Evolutionary conservation across 805 yeast genomes (phyloP).

Genomic region (Candida germanica): DNA sequence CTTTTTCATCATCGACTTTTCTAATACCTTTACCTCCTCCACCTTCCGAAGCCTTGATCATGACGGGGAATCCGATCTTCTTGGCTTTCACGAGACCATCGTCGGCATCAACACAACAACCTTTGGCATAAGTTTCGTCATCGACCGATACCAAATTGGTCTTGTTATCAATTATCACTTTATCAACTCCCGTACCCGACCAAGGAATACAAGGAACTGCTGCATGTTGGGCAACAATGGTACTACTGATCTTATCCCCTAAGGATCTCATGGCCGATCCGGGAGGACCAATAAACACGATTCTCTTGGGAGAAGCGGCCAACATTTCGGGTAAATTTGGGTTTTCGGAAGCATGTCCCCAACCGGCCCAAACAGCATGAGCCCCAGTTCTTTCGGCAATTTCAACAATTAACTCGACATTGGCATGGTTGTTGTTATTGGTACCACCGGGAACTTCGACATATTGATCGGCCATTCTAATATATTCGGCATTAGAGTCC

Average conservation of each 20-base stretch:
- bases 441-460: slow-evolving; percentile 99
- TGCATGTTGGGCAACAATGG: slow-evolving; percentile 99
- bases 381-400: slow-evolving; percentile 94
- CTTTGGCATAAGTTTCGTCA: slow-evolving; percentile 78
- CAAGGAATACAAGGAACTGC: slow-evolving; percentile 98
- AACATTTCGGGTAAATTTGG: slow-evolving; percentile 90
- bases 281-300: slow-evolving; percentile 97
- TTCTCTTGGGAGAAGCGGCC: slow-evolving; percentile 87
- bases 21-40: slow-evolving; percentile 99
- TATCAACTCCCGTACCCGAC: slow-evolving; percentile 97
- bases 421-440: slow-evolving; percentile 96
- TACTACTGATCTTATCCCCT: slow-evolving; percentile 97
- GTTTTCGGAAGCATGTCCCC: slow-evolving; percentile 99
- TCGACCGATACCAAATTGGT: slow-evolving; percentile 86
- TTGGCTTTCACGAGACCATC: slow-evolving; percentile 87
- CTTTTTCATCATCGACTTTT: slow-evolving; percentile 82
- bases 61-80: slow-evolving; percentile 93
- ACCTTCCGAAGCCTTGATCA: slow-evolving; percentile 99
- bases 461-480: slow-evolving; percentile 98
- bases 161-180: slow-evolving; percentile 63
- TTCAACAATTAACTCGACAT: slow-evolving; percentile 95
- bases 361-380: slow-evolving; percentile 99
- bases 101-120: slow-evolving; percentile 82
- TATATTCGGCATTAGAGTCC: slow-evolving; percentile 94
- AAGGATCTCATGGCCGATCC: slow-evolving; percentile 99